Conservation (phyloP, 164 flowering plant species). For the Euptelea pleiosperma region DNA sequence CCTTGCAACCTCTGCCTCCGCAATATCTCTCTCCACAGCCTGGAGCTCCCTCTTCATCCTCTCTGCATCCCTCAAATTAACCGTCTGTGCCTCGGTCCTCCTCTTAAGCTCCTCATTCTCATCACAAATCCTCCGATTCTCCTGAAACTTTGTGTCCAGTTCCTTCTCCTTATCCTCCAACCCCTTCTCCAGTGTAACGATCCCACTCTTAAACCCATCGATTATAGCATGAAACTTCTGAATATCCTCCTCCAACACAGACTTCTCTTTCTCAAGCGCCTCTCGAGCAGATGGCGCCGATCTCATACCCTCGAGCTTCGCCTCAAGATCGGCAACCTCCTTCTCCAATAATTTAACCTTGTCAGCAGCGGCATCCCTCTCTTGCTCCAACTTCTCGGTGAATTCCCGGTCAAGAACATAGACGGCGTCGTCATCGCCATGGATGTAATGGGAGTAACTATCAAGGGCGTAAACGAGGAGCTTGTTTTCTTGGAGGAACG, state of each 20-base stretch:
- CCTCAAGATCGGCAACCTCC: slow-evolving; percentile 38
- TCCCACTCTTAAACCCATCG: slow-evolving; percentile 30
- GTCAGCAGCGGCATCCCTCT: slow-evolving; percentile 30
- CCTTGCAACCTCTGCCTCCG: slow-evolving; percentile 64
- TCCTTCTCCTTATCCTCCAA: slow-evolving; percentile 67
- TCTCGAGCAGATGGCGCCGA: slow-evolving; percentile 50
- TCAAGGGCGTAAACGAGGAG: slow-evolving; percentile 31
- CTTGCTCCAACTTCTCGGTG: slow-evolving; percentile 36
- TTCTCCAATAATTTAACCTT: slow-evolving; percentile 24
- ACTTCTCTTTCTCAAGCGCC: slow-evolving; percentile 53
- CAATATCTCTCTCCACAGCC: slow-evolving; percentile 80
- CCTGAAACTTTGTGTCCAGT: slow-evolving; percentile 48
- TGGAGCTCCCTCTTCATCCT: slow-evolving; percentile 90
- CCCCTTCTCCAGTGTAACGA: slow-evolving; percentile 36
- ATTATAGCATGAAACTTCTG: slow-evolving; percentile 58
- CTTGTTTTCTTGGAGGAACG: slow-evolving; percentile 17
- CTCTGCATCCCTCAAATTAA: slow-evolving; percentile 82
- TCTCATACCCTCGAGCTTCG: slow-evolving; percentile 36
- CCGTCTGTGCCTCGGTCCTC: slow-evolving; percentile 57
- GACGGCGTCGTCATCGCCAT: slow-evolving; percentile 61
- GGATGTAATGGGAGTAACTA: slow-evolving; percentile 51
- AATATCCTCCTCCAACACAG: slow-evolving; percentile 57
- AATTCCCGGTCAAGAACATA: slow-evolving; percentile 43
- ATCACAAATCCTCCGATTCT: slow-evolving; percentile 46
- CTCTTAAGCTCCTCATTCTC: slow-evolving; percentile 84